Conservation (phyloP, 139 green algal species). For the Nannochloris sp. region DNA sequence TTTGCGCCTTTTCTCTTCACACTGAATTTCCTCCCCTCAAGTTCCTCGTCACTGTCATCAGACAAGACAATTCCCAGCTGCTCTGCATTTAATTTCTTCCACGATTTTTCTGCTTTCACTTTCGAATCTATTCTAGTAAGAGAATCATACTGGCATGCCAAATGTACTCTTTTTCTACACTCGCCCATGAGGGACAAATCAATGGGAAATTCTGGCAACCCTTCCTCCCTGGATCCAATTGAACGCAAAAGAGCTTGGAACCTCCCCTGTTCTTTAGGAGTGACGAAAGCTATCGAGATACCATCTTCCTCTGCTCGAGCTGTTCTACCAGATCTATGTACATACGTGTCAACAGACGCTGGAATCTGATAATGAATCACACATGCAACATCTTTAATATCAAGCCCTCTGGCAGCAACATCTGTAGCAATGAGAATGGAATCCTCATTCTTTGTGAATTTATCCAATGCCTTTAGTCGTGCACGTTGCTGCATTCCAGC, state of each 20-base stretch:
- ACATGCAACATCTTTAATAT: conserved; percentile 66
- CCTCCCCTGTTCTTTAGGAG: conserved; percentile 54
- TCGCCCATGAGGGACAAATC: conserved; percentile 21
- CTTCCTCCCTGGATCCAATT: conserved; percentile 23
- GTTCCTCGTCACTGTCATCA: conserved; percentile 21
- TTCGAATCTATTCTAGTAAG: conserved; percentile 51
- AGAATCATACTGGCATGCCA: conserved; percentile 56
- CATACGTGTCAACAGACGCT: conserved; percentile 81
- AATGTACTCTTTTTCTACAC: conserved; percentile 23
- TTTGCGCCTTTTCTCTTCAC: conserved; percentile 7
- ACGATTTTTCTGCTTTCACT: conserved; percentile 39
- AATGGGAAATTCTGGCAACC: conserved; percentile 62
- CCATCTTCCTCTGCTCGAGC: conserved; percentile 65
- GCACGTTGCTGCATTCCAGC: conserved; percentile 87
- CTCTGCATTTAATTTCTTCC: conserved; percentile 43
- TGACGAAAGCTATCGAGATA: conserved; percentile 63
- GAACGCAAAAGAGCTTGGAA: conserved; percentile 39
- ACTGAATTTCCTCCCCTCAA: conserved; percentile 12
- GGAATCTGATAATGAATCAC: conserved; percentile 95
- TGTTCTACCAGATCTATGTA: conserved; percentile 88
- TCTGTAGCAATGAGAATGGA: conserved; percentile 89
- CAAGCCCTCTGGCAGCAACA: conserved; percentile 89
- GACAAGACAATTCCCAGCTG: conserved; percentile 29
- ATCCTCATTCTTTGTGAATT: conserved; percentile 62
- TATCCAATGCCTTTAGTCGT: conserved; percentile 86